Base-by-base conservation (phyloP, 176 grass and related monocot genomes). In the Rhipidocladum racemiflorum region DNA sequence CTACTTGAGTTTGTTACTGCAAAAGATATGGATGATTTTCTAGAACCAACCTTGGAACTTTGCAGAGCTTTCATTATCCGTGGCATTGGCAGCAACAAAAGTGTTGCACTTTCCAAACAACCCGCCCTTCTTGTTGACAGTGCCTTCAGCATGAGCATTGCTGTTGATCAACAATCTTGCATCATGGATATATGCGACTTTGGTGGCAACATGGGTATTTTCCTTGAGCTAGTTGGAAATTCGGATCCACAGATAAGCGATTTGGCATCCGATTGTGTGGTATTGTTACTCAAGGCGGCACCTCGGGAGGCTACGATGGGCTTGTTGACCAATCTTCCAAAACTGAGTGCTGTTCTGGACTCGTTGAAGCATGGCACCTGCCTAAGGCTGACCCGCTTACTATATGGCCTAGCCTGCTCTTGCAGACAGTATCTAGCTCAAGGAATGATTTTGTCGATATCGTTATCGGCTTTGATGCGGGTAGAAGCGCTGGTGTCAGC, bases 1-100 rank as follows among this genome's bases (percentile, higher is more conserved):
- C 87, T 99, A 57, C 80, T 99, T 24, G 96, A 99, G 78, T 95
- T 99, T 83, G 92, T 95, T 70, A 86, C 69, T 76, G 89, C 92
- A 69, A 99, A 95, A 84, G 90, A 88, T 49, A 99, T 99, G 96
- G 89, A 93, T 66, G 96, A 99, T 88, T 99, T 99, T 83, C 88
- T 99, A 1, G 92, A 99, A 87, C 92, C 96, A 72, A 91, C 96
- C 46, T 74, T 99, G 86, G 90, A 84, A 59, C 89, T 99, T 4
- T 99, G 92, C 78, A 91, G 87, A 86, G 88, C 90, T 84, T 93
- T 95, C 75, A 90, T 95, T 78, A 83, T 95, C 61, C 86, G 85
- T 70, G 90, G 92, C 48, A 93, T 79, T 70, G 87, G 96, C 46
- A 95, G 92, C 74, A 89, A 87, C 70, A 95, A 85, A 90, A 87